These are phyloP conservation scores for Debaryomyces singareniensis DNA, from an alignment of 1,139 yeast genomes.

Conservation along the genomic window DNA sequence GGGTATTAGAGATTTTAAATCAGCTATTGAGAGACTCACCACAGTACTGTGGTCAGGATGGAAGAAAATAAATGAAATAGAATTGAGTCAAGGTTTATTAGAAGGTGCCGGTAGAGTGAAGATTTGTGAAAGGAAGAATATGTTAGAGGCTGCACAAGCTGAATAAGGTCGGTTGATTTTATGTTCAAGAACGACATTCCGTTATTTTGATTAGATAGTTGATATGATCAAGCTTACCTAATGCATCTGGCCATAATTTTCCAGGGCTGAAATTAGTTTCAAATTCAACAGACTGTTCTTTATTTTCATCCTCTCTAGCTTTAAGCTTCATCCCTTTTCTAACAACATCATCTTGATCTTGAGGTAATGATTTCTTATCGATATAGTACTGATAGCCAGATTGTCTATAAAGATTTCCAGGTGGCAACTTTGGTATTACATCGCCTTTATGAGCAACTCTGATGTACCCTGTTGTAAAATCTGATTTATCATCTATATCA, in stretches of 20 bases:
- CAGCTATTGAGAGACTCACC: conserved; percentile 9
- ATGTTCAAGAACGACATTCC: conserved; percentile 18
- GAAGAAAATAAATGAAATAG: conserved; percentile 52
- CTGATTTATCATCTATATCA: conserved; percentile 6
- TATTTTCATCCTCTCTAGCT: conserved; percentile 1
- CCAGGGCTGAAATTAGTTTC: conserved; percentile 3
- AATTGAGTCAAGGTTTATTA: conserved; percentile 40
- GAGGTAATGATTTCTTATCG: conserved; percentile 40
- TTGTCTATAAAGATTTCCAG: conserved; percentile 35
- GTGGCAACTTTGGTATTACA: conserved; percentile 54
- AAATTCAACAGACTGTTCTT: conserved; percentile 2
- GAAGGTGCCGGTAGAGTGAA: conserved; percentile 55
- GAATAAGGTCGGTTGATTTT: conserved; percentile 2
- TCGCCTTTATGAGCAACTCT: conserved; percentile 56
- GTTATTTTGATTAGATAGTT: conserved; percentile 28
- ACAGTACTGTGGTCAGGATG: conserved; percentile 70
- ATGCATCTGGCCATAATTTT: conserved; percentile 18
- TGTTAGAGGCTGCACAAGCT: conserved; percentile 33
- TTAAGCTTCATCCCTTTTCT: conserved; percentile 9
- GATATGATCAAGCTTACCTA: conserved; percentile 28
- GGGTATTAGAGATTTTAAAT: background rate
- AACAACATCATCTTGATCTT: conserved; percentile 28
- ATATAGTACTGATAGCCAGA: conserved; percentile 48
- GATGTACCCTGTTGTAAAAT: conserved; percentile 27
- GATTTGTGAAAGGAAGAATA: conserved; percentile 40